Evolutionary conservation across 2,329 filamentous ascomycete genomes (phyloP), one percentile per base, ranked within the genome.

Genomic region (Pestalotiopsis sp.): DNA sequence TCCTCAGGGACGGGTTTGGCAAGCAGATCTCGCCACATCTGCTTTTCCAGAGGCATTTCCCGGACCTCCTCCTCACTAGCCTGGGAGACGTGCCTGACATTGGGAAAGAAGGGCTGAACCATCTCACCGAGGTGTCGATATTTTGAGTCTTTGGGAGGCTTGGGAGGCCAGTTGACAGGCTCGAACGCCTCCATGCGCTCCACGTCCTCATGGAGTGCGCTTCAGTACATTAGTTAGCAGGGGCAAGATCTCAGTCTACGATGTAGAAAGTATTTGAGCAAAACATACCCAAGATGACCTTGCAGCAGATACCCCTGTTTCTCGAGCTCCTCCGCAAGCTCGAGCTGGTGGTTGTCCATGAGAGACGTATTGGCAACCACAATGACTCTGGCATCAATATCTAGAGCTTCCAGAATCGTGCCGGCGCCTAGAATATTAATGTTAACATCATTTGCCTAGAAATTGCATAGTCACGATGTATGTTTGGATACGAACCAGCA

Each of bases 261-360:
- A n/a, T 17, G 27, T 17, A n/a, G 4, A 20, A 20, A 27, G 20
- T 20, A n/a, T 25, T 17, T 3, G 57, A 4, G 23, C 23, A 2
- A 12, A 20, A 77, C 86, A 67, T 85, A 94, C 91, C 87, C 84
- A 57, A 93, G 81, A 66, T 85, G 83, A 12, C 92, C 92, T 74
- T 91, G 86, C n/a, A 95, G 85, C 2, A 93, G 89, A 80, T 97
- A 97, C 27, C 92, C 91, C 73, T 93, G 89, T 27, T 85, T 82
- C 40, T 92, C 88, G 68, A 98, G 86, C 72, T 93, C 91, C 64
- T 90, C 85, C 0, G 95, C 95, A 67, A 99, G 87, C 79, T 98
- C 94, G 23, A 90, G 87, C 80, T 99, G 96, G 78, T 99, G 96
- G 75, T 99, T 95, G 76, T 97, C 91, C 74, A 97, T 87, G 0